Evolutionary conservation across 176 grass and related monocot genomes (phyloP), one percentile per base, ranked within the genome.

Genomic region (Musa beccarii): DNA sequence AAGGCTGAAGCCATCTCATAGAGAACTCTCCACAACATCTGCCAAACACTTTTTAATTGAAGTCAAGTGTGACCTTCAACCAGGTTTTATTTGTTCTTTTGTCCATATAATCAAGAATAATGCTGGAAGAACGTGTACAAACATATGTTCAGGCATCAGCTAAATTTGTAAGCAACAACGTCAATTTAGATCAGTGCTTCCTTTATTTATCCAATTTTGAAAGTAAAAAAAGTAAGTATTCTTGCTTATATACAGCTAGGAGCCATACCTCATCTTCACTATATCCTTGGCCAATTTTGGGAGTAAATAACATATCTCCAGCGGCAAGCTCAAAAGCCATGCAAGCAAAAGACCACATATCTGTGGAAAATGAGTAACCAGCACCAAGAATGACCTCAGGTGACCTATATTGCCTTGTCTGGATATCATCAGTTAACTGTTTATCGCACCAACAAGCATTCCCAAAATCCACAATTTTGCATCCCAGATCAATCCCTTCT

Each of bases 261-360:
- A 26, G n/a, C 9, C 13, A 56, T 97, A 97, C 94, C 94, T 97
- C 94, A 82, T 97, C 94, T 89, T 97, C 94, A 16, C 88, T 97
- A 75, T 88, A 96, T 24, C 93, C 90, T 68, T 91, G 82, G 10
- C 94, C 90, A 73, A 83, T 82, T 71, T 89, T 91, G 66, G 94
- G 94, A 68, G 82, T 87, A 81, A 97, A 93, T 77, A 93, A 77
- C 86, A 97, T 92, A 81, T 97, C 94, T 22, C 94, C 90, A 76
- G 90, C 89, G 83, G 86, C 90, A 34, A 97, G 88, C 86, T 97
- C 93, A 83, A 88, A 97, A 79, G 94, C 86, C n/a, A 97, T 97
- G 70, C 90, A 97, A 0, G 85, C 90, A 87, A 97, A 89, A 9
- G 90, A 93, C 90, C 94, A 97, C 77, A 97, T 87, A 73, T 96